Percentiles rank a stretch among this genome's conserved stretches.
Conservation (phyloP, 371 early-diverging fungal genomes). For the Mortierella sp. region DNA sequence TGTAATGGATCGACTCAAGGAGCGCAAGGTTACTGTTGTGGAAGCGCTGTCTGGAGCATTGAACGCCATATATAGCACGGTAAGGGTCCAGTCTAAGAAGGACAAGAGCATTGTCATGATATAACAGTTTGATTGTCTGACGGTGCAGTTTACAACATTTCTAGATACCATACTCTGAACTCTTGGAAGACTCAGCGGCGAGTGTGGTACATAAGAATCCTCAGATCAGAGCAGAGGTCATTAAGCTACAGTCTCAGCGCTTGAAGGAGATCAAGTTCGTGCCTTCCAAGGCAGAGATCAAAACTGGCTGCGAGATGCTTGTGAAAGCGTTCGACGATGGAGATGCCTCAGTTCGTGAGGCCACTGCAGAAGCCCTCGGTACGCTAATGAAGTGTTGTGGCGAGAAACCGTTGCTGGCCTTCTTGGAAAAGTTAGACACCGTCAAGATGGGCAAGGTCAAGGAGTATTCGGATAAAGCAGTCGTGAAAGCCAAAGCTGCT, state of each 20-base stretch:
- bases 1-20: conserved; percentile 92
- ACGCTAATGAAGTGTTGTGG: conserved; percentile 89
- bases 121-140: not conserved
- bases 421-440: conserved; percentile 87
- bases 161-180: conserved; percentile 63
- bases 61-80: conserved; percentile 86
- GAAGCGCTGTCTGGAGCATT: conserved; percentile 84
- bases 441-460: conserved; percentile 88
- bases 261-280: conserved; percentile 73
- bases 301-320: conserved; percentile 77
- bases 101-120: too few species aligned
- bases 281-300: conserved; percentile 84
- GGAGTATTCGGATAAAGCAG: conserved; percentile 88
- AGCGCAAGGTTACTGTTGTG: conserved; percentile 89
- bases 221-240: conserved; percentile 81
- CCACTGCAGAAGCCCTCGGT: conserved; percentile 89
- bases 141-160: not conserved
- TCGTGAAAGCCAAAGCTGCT: conserved; percentile 72
- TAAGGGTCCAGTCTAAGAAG: conserved; percentile 54
- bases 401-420: conserved; percentile 78
- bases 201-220: conserved; percentile 92
- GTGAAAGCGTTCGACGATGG: conserved; percentile 87
- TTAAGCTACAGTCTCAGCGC: conserved; percentile 78
- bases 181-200: conserved; percentile 77
- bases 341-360: conserved; percentile 88